Base-by-base conservation (phyloP, 2,329 filamentous ascomycete genomes). In the Aspergillus novoparasiticus region DNA sequence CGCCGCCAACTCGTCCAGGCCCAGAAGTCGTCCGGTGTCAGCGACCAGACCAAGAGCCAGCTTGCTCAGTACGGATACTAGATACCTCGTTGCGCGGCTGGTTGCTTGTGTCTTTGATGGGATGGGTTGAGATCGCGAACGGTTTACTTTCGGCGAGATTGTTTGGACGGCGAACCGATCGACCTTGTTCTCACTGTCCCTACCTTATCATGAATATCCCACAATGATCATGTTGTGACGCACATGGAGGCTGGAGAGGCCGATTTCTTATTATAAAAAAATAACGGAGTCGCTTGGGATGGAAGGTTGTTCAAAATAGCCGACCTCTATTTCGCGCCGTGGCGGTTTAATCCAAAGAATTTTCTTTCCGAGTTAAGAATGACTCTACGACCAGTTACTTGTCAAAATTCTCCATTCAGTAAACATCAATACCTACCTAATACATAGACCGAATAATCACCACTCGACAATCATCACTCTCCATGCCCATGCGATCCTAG, bases 51-150 rank as follows among this genome's bases (percentile, higher is more conserved):
- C 81, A 88, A 90, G 84, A 86, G 90, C 86, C 90, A 95, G 84
- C 90, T 98, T 81, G 91, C 91, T 84, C 85, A 89, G 78, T 93
- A 87, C 85, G 94, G 94, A 82, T 97, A 96, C 89, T 98, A 97
- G 76, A 79, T 78, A 76, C 73, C 73, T 78, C 65, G 71, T 73
- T 70, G 71, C 68, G 73, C 72, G 73, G 74, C 72, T 72, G 76
- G 76, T 77, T 78, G 73, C 69, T 76, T 77, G 74, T 77, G 74
- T 75, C 72, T 73, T 72, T 76, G 73, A 75, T 72, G 73, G 72
- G 72, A 72, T 74, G 71, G 75, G 73, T 76, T 74, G 73, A 74
- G 70, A 78, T 77, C 74, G 77, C 72, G 72, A 72, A 74, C 75
- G 75, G 74, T 73, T 76, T 73, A 76, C 66, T 75, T 74, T 70